phyloP scores from a whole-genome alignment of 352 stramenopile genomes.

The Thalassiosira livingstoniorum region DNA sequence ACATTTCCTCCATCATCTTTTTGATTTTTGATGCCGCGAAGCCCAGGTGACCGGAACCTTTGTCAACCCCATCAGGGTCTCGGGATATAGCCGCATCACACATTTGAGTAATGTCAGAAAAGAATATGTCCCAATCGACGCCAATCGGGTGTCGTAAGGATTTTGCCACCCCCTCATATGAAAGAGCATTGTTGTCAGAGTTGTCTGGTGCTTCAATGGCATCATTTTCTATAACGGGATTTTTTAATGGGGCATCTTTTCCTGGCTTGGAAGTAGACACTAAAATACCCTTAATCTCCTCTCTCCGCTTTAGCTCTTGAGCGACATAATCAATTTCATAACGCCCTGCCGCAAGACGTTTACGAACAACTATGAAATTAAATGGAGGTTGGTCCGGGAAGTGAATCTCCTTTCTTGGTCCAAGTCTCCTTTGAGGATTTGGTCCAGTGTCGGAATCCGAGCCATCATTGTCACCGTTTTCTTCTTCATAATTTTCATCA shows the following conservation, averaged over 20 bases:
- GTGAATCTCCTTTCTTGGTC: not conserved
- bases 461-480: constrained; percentile 2
- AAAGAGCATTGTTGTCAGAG: constrained; percentile 3
- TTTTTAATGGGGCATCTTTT: not conserved
- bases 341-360: constrained; percentile 66
- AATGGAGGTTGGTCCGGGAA: constrained; percentile 73
- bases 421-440: not conserved
- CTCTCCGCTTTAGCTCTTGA: constrained; percentile 49
- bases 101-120: constrained; percentile 77
- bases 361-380: constrained; percentile 75
- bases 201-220: constrained; percentile 4
- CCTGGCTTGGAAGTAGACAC: not conserved
- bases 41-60: constrained; percentile 61
- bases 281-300: constrained; percentile 44
- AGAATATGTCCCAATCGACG: constrained; percentile 81
- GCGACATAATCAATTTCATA: constrained; percentile 77
- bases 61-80: constrained; percentile 53
- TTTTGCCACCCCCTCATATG: constrained; percentile 49
- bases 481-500: constrained; percentile 68
- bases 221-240: not conserved
- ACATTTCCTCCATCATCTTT: constrained; percentile 76
- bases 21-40: constrained; percentile 73
- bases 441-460: not conserved
- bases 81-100: constrained; percentile 69
- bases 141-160: constrained; percentile 65